Evolutionary conservation across 2,329 filamentous ascomycete species (phyloP).

Genomic region (Colletotrichum spaethianum): DNA sequence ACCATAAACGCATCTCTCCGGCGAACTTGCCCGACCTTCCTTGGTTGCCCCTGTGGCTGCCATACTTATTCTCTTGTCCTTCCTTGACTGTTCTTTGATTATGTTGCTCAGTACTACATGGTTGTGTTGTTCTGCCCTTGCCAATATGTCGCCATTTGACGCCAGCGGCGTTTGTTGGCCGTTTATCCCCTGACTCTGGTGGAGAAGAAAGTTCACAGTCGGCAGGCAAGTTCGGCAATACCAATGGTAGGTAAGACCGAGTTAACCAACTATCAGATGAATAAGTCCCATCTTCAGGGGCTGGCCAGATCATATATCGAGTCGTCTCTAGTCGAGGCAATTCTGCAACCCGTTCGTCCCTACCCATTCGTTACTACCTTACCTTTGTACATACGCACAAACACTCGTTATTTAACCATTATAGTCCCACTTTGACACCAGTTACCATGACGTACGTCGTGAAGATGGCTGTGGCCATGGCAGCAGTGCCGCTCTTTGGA

Average conservation of each 20-base stretch:
- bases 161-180: neutral
- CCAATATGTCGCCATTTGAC: constrained; percentile 11
- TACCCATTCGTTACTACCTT: constrained; percentile 21
- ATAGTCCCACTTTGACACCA: neutral
- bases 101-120: neutral
- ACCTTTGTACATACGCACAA: constrained; percentile 27
- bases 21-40: neutral
- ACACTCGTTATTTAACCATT: constrained; percentile 7
- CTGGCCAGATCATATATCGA: constrained; percentile 9
- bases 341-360: constrained; percentile 11
- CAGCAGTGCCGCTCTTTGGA: constrained; percentile 34
- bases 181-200: constrained; percentile 24
- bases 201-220: constrained; percentile 23
- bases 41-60: neutral
- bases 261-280: constrained; percentile 12
- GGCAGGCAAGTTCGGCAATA: constrained; percentile 19
- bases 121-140: neutral
- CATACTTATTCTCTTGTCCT: neutral
- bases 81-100: constrained; percentile 3
- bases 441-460: constrained; percentile 23
- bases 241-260: neutral
- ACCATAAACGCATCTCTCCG: neutral
- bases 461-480: constrained; percentile 34
- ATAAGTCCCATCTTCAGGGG: constrained; percentile 6
- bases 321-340: constrained; percentile 24